Percentiles rank a stretch among this genome's conserved stretches.
phyloP scores from a whole-genome alignment of 495 filamentous ascomycete species.

The Diplogelasinospora grovesii region DNA sequence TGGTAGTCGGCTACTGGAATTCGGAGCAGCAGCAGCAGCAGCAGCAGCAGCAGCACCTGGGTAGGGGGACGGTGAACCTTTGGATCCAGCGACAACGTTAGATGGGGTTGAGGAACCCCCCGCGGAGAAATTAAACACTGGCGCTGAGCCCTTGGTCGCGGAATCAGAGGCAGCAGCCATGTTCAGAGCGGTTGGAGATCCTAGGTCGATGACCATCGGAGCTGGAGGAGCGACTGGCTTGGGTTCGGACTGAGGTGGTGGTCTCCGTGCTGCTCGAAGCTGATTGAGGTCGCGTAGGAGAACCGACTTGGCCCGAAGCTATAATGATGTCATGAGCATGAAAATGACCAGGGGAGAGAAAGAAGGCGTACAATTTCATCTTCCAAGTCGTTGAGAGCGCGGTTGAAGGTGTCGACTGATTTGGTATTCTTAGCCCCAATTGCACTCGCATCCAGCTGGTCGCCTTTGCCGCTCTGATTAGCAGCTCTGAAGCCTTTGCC shows the following conservation, averaged over 20 bases:
- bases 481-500: conserved; percentile 41
- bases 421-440: conserved; percentile 28
- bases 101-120: too few relatives aligned
- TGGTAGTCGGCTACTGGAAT: too few relatives aligned
- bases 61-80: too few relatives aligned
- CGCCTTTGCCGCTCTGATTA: conserved; percentile 32
- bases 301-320: conserved; percentile 39
- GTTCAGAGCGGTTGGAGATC: conserved; percentile 14
- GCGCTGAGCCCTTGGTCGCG: conserved; percentile 5
- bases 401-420: conserved; percentile 38
- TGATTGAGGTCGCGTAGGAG: conserved; percentile 36
- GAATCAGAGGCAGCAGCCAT: conserved; percentile 3
- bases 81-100: too few relatives aligned
- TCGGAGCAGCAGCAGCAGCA: too few relatives aligned
- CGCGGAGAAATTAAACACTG: conserved; percentile 1
- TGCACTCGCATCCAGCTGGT: conserved; percentile 17
- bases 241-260: conserved; percentile 9
- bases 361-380: conserved; percentile 40
- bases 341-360: not conserved
- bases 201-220: conserved; percentile 28
- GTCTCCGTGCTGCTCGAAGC: conserved; percentile 21
- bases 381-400: conserved; percentile 45
- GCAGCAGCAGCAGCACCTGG: too few relatives aligned
- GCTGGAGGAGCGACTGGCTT: conserved; percentile 29
- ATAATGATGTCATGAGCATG: not conserved